Percentiles rank a stretch among this genome's conserved stretches.
These are phyloP conservation scores for Lichtheimia ramosa DNA, from an alignment of 371 early-diverging fungal genomes.

Conservation along the genomic window DNA sequence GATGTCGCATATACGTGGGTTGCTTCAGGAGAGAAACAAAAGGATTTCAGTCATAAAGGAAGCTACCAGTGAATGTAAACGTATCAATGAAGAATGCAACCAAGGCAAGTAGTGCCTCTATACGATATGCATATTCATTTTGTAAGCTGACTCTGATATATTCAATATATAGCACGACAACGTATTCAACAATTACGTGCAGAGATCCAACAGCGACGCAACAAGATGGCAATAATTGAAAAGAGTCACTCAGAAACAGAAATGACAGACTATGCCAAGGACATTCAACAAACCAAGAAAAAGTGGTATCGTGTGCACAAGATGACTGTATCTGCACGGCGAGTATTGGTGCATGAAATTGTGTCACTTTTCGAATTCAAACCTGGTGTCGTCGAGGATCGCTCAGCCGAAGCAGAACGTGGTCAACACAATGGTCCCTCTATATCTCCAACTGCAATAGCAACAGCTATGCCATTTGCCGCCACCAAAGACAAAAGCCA, in stretches of 20 bases:
- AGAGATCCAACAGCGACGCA: slow-evolving; percentile 20
- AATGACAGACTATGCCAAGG: slow-evolving; percentile 31
- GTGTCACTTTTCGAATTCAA: slow-evolving; percentile 59
- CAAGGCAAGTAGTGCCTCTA: slow-evolving; percentile 26
- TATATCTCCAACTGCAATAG: not conserved
- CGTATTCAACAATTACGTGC: slow-evolving; percentile 21
- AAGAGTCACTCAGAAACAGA: slow-evolving; percentile 19
- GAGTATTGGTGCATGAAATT: slow-evolving; percentile 56
- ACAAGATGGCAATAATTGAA: slow-evolving; percentile 16
- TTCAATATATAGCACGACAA: slow-evolving; percentile 16
- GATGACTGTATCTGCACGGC: slow-evolving; percentile 39
- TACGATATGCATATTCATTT: not conserved
- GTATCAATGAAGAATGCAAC: slow-evolving; percentile 28
- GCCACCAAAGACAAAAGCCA: not conserved
- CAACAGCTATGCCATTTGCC: slow-evolving; percentile 17
- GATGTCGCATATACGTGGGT: slow-evolving; percentile 36
- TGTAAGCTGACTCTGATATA: not conserved
- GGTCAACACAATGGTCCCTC: not conserved
- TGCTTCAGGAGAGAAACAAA: slow-evolving; percentile 43
- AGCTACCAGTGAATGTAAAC: slow-evolving; percentile 26
- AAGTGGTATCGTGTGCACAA: slow-evolving; percentile 39
- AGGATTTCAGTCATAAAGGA: slow-evolving; percentile 27
- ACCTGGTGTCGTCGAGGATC: slow-evolving; percentile 30
- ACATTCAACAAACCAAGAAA: slow-evolving; percentile 31
- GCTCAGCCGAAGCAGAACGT: slow-evolving; percentile 9